Percentiles rank a stretch among this genome's conserved stretches.
Conservation (phyloP, 257 asterid species). For the Eustoma russellianum region DNA sequence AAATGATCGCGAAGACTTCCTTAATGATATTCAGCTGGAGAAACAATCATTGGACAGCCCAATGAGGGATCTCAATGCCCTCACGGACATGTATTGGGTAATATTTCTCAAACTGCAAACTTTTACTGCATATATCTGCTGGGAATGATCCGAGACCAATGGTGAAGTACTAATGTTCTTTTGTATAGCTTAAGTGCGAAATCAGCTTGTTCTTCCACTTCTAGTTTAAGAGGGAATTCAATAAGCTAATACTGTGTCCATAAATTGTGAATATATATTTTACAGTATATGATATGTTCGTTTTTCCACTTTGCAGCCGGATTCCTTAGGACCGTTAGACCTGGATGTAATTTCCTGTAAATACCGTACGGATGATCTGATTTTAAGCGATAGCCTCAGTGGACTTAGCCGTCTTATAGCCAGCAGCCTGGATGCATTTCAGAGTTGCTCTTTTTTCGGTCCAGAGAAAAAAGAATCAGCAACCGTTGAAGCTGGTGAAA, state of each 20-base stretch:
- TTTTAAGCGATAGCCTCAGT: constrained; percentile 80
- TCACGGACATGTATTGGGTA: constrained; percentile 88
- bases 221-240: no score
- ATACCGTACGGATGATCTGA: constrained; percentile 67
- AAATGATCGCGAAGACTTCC: constrained; percentile 23
- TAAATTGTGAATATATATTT: not conserved
- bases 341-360: constrained; percentile 81
- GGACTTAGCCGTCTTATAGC: constrained; percentile 84
- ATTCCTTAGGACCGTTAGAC: constrained; percentile 88
- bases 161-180: not conserved
- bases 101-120: constrained; percentile 12
- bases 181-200: not conserved
- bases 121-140: not conserved
- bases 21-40: constrained; percentile 30
- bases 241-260: no score
- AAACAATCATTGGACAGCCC: constrained; percentile 32
- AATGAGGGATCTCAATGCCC: constrained; percentile 48
- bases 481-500: constrained; percentile 48
- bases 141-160: no score
- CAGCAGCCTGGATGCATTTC: constrained; percentile 86
- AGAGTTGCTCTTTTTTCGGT: constrained; percentile 78
- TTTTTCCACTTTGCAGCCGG: constrained; percentile 55
- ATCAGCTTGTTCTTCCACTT: not conserved
- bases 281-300: constrained; percentile 14
- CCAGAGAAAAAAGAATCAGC: constrained; percentile 63